These are phyloP conservation scores for Lachnellula occidentalis DNA, from an alignment of 2,329 filamentous ascomycete species.

Conservation along the genomic window DNA sequence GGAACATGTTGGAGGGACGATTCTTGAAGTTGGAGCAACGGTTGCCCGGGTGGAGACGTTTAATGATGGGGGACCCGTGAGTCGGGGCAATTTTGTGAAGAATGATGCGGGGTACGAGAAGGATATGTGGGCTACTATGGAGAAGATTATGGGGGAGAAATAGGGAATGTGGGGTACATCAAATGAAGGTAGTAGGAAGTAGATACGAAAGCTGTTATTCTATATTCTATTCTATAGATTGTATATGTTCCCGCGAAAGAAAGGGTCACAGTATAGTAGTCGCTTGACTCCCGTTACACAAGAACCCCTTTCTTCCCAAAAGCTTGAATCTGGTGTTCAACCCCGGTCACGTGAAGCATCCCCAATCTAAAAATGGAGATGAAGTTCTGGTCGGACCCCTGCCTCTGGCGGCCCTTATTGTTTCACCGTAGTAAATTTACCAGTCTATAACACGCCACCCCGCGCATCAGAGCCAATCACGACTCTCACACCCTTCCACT, in stretches of 20 bases:
- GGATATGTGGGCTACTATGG: conserved; percentile 7
- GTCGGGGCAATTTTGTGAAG: conserved; percentile 2
- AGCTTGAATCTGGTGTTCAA: no score
- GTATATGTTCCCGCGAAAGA: no score
- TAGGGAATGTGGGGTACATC: neutral
- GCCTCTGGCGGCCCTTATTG: neutral
- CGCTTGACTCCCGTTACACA: no score
- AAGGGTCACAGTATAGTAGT: no score
- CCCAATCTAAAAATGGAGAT: no score
- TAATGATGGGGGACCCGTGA: conserved; percentile 37
- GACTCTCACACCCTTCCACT: neutral
- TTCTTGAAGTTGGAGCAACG: conserved; percentile 37
- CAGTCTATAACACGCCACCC: neutral
- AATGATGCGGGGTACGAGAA: neutral
- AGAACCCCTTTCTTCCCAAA: no score
- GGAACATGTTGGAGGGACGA: conserved; percentile 34
- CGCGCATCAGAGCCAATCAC: neutral
- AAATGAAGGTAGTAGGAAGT: neutral
- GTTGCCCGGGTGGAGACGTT: conserved; percentile 32
- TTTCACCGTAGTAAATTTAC: neutral
- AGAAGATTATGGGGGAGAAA: conserved; percentile 1
- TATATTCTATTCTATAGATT: no score
- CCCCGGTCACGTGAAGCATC: no score
- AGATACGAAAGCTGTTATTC: neutral
- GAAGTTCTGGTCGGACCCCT: neutral